phyloP scores from a whole-genome alignment of 2,329 filamentous ascomycete species.

The Waltergamsia citrina region DNA sequence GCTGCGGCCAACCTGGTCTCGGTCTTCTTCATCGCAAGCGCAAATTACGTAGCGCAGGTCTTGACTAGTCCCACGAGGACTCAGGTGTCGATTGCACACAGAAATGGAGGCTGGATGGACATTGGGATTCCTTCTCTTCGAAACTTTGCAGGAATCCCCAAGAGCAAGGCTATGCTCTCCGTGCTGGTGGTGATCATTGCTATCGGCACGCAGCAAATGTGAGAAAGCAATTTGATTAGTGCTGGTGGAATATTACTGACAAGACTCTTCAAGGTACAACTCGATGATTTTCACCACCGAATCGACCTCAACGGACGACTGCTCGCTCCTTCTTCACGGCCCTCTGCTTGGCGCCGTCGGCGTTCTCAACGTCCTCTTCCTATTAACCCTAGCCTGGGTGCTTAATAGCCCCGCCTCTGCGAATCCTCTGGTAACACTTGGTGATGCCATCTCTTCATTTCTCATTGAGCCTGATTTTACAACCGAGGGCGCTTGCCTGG shows the following conservation, averaged over 20 bases:
- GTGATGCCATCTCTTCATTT: constrained; percentile 41
- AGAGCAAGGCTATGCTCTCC: constrained; percentile 27
- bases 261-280: constrained; percentile 32
- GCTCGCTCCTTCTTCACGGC: constrained; percentile 23
- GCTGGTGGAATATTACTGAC: neutral
- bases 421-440: constrained; percentile 36
- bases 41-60: constrained; percentile 45
- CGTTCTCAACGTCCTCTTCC: constrained; percentile 29
- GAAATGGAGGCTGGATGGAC: constrained; percentile 36
- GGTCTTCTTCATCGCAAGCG: constrained; percentile 33
- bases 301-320: constrained; percentile 7
- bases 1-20: constrained; percentile 33
- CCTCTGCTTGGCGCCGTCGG: constrained; percentile 27
- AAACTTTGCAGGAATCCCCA: constrained; percentile 34
- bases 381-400: constrained; percentile 27
- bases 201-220: constrained; percentile 40
- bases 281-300: constrained; percentile 34
- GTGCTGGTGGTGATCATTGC: constrained; percentile 29
- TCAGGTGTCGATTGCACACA: constrained; percentile 38
- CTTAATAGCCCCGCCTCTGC: constrained; percentile 22
- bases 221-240: constrained; percentile 10
- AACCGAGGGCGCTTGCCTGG: constrained; percentile 32
- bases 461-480: constrained; percentile 32
- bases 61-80: constrained; percentile 41
- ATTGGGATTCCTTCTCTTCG: constrained; percentile 43